Conservation (phyloP, 2,329 filamentous ascomycete species). For the Trichothecium roseum region DNA sequence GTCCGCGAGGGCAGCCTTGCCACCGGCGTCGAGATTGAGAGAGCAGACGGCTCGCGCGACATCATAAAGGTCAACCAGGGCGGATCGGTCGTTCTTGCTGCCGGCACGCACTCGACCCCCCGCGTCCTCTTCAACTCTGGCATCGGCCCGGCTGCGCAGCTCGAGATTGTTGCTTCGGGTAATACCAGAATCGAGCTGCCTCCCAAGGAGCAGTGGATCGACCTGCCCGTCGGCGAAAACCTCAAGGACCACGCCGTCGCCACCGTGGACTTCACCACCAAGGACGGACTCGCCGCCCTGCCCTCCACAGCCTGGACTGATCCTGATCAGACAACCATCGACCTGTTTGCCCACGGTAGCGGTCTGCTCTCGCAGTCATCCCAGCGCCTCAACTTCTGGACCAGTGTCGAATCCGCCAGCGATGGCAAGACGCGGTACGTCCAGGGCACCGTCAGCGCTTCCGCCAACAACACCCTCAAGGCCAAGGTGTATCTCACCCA, state of each 20-base stretch:
- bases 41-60: slow-evolving; percentile 36
- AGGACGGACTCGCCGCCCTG: slow-evolving; percentile 11
- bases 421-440: slow-evolving; percentile 25
- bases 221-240: slow-evolving; percentile 47
- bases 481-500: slow-evolving; percentile 41
- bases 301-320: slow-evolving; percentile 13
- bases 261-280: slow-evolving; percentile 16
- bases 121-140: slow-evolving; percentile 51
- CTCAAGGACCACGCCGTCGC: slow-evolving; percentile 34
- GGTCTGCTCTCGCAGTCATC: slow-evolving; percentile 33
- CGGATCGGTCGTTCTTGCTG: slow-evolving; percentile 56
- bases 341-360: slow-evolving; percentile 20
- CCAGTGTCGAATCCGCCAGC: slow-evolving; percentile 28
- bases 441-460: slow-evolving; percentile 35
- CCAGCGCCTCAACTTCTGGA: slow-evolving; percentile 38
- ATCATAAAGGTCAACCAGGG: slow-evolving; percentile 49
- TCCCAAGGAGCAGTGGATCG: slow-evolving; percentile 39
- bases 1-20: slow-evolving; percentile 50
- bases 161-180: slow-evolving; percentile 29
- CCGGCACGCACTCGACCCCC: slow-evolving; percentile 56
- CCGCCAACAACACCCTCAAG: slow-evolving; percentile 29
- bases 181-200: slow-evolving; percentile 43
- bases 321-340: slow-evolving; percentile 16
- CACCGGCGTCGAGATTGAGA: slow-evolving; percentile 56
- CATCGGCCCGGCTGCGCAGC: slow-evolving; percentile 54